These are phyloP conservation scores for Lactifluus volemus DNA, from an alignment of 768 basidiomycete species.

Conservation along the genomic window DNA sequence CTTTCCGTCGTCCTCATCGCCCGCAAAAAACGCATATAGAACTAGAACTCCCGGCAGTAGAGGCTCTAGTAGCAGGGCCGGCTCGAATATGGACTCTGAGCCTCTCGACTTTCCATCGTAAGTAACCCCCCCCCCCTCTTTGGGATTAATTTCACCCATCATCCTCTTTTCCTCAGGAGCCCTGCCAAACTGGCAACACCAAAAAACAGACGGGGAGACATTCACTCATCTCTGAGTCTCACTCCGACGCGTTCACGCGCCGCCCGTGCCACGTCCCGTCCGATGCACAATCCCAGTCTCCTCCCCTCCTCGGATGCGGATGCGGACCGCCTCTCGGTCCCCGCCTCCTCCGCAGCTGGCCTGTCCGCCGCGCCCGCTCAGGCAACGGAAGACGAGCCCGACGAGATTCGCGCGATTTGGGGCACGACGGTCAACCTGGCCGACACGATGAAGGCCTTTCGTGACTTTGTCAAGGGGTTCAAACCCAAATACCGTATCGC, in stretches of 20 bases:
- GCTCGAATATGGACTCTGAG: slow-evolving; percentile 37
- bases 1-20: slow-evolving; percentile 27
- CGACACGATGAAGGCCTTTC: slow-evolving; percentile 87
- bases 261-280: slow-evolving; percentile 26
- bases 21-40: slow-evolving; percentile 21
- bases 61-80: slow-evolving; percentile 21
- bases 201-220: slow-evolving; percentile 77
- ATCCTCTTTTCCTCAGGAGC: slow-evolving; percentile 40
- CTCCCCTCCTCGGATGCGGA: slow-evolving; percentile 52
- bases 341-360: slow-evolving; percentile 44
- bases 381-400: slow-evolving; percentile 66
- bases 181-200: slow-evolving; percentile 49
- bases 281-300: slow-evolving; percentile 33
- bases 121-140: slow-evolving; percentile 17
- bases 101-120: slow-evolving; percentile 67
- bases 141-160: neutral
- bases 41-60: neutral
- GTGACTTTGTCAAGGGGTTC: slow-evolving; percentile 84
- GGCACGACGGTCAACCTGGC: slow-evolving; percentile 91
- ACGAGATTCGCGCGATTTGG: slow-evolving; percentile 91
- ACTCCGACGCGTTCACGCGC: slow-evolving; percentile 38
- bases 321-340: slow-evolving; percentile 37
- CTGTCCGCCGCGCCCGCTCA: slow-evolving; percentile 56
- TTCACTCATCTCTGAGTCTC: slow-evolving; percentile 70
- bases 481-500: slow-evolving; percentile 81